Conservation (phyloP, 2,329 filamentous ascomycete genomes). For the Exophiala viscosa region DNA sequence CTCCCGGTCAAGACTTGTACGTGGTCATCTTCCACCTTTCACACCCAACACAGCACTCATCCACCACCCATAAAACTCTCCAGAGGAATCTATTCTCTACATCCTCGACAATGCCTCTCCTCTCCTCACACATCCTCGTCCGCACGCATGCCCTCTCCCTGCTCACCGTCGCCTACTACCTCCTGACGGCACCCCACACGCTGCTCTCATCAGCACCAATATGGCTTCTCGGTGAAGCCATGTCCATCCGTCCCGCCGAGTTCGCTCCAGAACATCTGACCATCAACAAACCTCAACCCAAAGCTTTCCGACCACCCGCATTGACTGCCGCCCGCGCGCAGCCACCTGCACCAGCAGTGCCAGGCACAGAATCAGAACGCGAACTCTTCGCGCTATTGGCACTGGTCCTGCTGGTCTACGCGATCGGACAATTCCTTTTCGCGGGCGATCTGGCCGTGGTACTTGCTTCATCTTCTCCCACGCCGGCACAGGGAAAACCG, state of each 20-base stretch:
- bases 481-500: neutral
- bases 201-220: slow-evolving; percentile 25
- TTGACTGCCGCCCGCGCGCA: neutral
- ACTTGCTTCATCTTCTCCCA: neutral
- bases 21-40: neutral
- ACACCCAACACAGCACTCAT: neutral
- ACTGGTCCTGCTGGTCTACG: slow-evolving; percentile 16
- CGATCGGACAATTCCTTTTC: slow-evolving; percentile 21
- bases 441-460: slow-evolving; percentile 21
- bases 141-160: slow-evolving; percentile 21
- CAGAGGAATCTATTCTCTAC: neutral
- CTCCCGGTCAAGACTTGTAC: too few relatives aligned
- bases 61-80: neutral
- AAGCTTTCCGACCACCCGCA: neutral
- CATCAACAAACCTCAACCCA: neutral
- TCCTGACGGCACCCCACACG: slow-evolving; percentile 18
- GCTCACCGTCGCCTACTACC: slow-evolving; percentile 21
- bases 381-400: slow-evolving; percentile 25
- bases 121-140: slow-evolving; percentile 25
- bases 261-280: slow-evolving; percentile 17
- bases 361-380: slow-evolving; percentile 1
- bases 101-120: slow-evolving; percentile 20
- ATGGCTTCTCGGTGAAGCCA: slow-evolving; percentile 26
- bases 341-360: neutral
- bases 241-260: slow-evolving; percentile 22